Conservation (phyloP, 768 basidiomycete genomes). For the Mycena polygramma region DNA sequence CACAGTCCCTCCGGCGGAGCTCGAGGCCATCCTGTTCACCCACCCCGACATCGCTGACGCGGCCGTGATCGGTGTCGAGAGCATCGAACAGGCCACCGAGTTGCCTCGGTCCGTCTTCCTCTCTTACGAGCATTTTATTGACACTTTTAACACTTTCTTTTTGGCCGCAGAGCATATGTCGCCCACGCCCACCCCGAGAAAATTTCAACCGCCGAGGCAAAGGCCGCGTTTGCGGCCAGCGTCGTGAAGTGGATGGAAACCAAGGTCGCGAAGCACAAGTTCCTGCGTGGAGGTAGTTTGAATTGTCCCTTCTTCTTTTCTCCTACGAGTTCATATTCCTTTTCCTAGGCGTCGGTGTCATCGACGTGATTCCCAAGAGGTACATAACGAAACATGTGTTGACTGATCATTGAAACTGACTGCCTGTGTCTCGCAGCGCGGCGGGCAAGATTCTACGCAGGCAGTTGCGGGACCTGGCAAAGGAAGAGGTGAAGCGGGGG, state of each 20-base stretch:
- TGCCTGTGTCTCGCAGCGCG: background rate
- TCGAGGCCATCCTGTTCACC: constrained; percentile 66
- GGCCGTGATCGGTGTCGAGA: constrained; percentile 69
- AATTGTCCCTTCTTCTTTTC: no score
- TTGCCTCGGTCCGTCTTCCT: constrained; percentile 63
- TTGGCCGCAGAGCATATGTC: constrained; percentile 61
- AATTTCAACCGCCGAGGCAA: constrained; percentile 37
- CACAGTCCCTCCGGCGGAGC: constrained; percentile 49
- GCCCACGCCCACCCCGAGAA: constrained; percentile 56
- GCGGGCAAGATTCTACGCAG: constrained; percentile 75
- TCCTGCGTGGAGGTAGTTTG: constrained; percentile 65
- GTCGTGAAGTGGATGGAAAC: constrained; percentile 66
- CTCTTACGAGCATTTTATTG: no score
- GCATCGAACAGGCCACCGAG: constrained; percentile 68
- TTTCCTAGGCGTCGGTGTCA: background rate
- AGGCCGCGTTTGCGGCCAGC: constrained; percentile 51
- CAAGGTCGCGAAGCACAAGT: constrained; percentile 73
- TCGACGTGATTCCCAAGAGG: background rate
- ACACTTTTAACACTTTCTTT: background rate
- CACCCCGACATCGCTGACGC: constrained; percentile 68
- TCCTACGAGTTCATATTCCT: no score
- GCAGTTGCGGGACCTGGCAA: constrained; percentile 66
- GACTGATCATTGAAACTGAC: background rate
- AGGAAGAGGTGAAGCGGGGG: constrained; percentile 48
- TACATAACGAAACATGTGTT: background rate